Evolutionary conservation across 441 rosid genomes (phyloP).

Genomic region (Melastoma candidum): DNA sequence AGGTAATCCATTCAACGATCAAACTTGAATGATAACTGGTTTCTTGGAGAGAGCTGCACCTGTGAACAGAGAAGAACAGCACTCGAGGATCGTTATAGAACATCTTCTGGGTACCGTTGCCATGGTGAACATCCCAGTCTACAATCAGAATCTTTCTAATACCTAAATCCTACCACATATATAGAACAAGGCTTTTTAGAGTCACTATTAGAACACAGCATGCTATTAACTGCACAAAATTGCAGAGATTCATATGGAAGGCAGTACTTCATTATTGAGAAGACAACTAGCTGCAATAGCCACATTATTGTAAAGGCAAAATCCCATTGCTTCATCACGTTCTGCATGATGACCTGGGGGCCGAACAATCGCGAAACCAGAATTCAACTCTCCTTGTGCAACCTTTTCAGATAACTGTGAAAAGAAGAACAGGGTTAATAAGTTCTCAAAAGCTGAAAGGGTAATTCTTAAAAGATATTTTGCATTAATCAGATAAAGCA

Average conservation of each 20-base stretch:
- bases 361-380: conserved; percentile 79
- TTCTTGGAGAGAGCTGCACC: conserved; percentile 29
- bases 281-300: conserved; percentile 78
- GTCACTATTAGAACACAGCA: conserved; percentile 1
- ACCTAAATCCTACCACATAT: conserved; percentile 56
- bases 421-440: conserved; percentile 4
- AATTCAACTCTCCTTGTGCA: conserved; percentile 67
- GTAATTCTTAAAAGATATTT: not conserved
- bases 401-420: conserved; percentile 65
- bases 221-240: conserved; percentile 3
- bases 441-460: not conserved
- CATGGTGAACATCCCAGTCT: conserved; percentile 99
- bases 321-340: conserved; percentile 77
- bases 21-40: no score
- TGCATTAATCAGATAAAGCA: not conserved
- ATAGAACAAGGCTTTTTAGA: conserved; percentile 2
- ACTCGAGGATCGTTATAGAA: conserved; percentile 93
- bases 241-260: not conserved
- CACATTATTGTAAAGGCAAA: conserved; percentile 86
- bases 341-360: conserved; percentile 99
- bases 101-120: conserved; percentile 88
- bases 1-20: no score
- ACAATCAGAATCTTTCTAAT: conserved; percentile 74
- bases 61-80: conserved; percentile 91
- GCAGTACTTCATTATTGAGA: conserved; percentile 47